Evolutionary conservation across 441 rosid species (phyloP).

Genomic region (Raphanus hybrid): DNA sequence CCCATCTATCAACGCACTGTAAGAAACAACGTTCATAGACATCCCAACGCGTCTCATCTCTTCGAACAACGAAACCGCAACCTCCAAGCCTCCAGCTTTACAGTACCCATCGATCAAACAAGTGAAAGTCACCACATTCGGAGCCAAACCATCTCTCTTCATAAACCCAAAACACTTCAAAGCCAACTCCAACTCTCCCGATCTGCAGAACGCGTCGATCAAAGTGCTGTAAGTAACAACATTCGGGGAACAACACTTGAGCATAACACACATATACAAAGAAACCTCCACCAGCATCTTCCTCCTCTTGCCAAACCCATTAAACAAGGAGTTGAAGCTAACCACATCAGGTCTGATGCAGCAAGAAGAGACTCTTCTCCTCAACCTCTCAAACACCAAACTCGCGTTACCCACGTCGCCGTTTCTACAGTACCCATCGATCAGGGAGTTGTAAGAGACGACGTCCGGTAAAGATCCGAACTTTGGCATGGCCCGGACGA

Average conservation of each 20-base stretch:
- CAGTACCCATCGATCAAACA: slow-evolving; percentile 46
- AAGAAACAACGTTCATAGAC: no score
- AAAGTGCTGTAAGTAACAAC: slow-evolving; percentile 42
- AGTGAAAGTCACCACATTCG: slow-evolving; percentile 49
- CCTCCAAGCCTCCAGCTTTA: no score
- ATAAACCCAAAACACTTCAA: slow-evolving; percentile 11
- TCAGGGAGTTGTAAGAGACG: no score
- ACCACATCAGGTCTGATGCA: slow-evolving; percentile 33
- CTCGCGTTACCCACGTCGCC: no score
- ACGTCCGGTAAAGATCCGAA: no score
- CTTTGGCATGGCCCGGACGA: no score
- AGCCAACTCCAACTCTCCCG: slow-evolving; percentile 38
- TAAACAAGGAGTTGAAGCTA: slow-evolving; percentile 48
- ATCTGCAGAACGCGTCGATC: slow-evolving; percentile 47
- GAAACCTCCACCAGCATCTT: slow-evolving; percentile 41
- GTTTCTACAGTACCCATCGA: no score
- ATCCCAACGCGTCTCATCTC: no score
- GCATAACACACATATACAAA: slow-evolving; percentile 37
- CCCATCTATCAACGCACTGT: no score
- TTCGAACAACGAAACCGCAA: no score
- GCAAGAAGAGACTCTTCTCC: no score
- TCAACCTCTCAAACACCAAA: no score
- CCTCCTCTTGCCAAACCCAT: slow-evolving; percentile 47
- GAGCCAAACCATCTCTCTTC: neutral
- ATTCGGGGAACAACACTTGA: slow-evolving; percentile 31